Percentiles rank a stretch among this genome's conserved stretches.
These are phyloP conservation scores for Tylopilus intermedius DNA, from an alignment of 768 basidiomycete genomes.

Conservation along the genomic window DNA sequence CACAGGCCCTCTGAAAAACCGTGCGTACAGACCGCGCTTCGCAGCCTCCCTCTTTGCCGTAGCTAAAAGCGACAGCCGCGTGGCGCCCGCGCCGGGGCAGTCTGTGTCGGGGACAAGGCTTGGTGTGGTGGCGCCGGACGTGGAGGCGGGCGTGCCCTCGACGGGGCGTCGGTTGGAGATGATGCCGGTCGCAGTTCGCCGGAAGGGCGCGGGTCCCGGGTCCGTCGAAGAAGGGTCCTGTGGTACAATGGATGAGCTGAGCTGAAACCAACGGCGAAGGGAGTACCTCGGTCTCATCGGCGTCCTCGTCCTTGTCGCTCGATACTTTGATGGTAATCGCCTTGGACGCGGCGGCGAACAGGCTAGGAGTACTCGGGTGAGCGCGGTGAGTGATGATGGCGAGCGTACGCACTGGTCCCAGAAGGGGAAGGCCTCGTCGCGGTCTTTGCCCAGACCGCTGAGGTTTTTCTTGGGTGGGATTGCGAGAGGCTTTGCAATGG, in stretches of 20 bases:
- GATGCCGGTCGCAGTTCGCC: constrained; percentile 70
- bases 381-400: neutral
- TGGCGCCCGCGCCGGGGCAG: neutral
- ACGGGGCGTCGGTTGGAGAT: constrained; percentile 65
- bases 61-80: constrained; percentile 48
- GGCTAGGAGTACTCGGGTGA: constrained; percentile 16
- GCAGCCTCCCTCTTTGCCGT: constrained; percentile 78
- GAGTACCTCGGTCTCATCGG: constrained; percentile 21
- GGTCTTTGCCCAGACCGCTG: constrained; percentile 85
- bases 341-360: constrained; percentile 79
- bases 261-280: neutral
- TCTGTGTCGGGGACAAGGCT: constrained; percentile 13
- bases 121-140: constrained; percentile 41
- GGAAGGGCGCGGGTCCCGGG: constrained; percentile 28
- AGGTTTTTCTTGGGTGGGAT: constrained; percentile 82
- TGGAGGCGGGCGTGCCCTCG: constrained; percentile 44
- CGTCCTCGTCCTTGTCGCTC: constrained; percentile 49
- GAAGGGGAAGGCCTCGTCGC: constrained; percentile 94
- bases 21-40: constrained; percentile 65
- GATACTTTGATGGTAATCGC: constrained; percentile 70
- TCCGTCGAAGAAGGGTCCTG: constrained; percentile 17
- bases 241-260: neutral
- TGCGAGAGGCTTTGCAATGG: constrained; percentile 69
- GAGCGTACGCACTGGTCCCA: constrained; percentile 84
- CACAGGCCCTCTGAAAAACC: constrained; percentile 76